Conservation (phyloP, 1,284 basidiomycete genomes). For the Microbotryomycetes sp. region DNA sequence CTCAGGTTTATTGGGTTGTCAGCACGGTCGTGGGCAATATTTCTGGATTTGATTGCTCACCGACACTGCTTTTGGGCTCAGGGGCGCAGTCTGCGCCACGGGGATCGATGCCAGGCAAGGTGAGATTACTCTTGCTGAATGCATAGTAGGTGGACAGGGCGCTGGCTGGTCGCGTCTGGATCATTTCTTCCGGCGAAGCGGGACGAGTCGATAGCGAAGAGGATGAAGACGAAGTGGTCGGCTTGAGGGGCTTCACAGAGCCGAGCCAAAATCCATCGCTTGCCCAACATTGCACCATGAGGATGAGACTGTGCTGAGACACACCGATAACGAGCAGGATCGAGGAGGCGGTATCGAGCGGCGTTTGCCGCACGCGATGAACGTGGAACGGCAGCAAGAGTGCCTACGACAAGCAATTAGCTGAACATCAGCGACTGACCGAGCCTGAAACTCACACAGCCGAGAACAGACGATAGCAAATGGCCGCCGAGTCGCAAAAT, state of each 20-base stretch:
- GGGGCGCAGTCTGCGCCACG: slow-evolving; percentile 5
- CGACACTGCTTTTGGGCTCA: slow-evolving; percentile 1
- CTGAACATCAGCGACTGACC: background rate
- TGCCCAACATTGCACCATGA: slow-evolving; percentile 13
- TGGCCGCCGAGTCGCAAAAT: slow-evolving; percentile 25
- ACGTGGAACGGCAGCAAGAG: slow-evolving; percentile 11
- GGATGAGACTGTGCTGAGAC: slow-evolving; percentile 12
- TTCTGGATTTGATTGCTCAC: background rate
- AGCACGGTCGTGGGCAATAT: too few species aligned
- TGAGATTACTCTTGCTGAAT: background rate
- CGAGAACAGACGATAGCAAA: slow-evolving; percentile 31
- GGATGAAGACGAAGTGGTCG: slow-evolving; percentile 10
- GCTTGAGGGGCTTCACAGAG: slow-evolving; percentile 9
- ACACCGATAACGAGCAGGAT: slow-evolving; percentile 19
- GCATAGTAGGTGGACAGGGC: background rate
- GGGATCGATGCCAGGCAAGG: slow-evolving; percentile 10
- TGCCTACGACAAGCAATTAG: slow-evolving; percentile 5
- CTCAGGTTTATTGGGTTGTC: too few species aligned
- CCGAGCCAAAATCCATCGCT: slow-evolving; percentile 25
- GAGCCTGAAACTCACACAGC: slow-evolving; percentile 17
- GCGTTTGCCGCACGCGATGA: background rate
- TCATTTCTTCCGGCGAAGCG: background rate
- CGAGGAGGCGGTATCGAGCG: background rate
- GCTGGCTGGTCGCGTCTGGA: background rate
- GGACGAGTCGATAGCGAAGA: background rate